Percentiles rank a stretch among this genome's conserved stretches.
phyloP scores from a whole-genome alignment of 1,284 basidiomycete genomes.

The Malassezia psittaci region DNA sequence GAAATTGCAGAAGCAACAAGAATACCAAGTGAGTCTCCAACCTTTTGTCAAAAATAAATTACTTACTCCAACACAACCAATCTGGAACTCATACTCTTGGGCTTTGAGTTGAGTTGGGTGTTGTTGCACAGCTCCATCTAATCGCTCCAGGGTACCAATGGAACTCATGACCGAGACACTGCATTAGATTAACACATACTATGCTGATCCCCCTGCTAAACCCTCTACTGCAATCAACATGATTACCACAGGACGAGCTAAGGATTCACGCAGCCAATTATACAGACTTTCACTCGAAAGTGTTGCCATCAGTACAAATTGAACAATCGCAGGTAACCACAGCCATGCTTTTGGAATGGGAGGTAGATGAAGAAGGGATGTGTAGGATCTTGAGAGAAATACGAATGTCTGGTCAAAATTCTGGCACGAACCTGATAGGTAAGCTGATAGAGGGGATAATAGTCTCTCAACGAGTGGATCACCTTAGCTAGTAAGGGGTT shows the following conservation, averaged over 20 bases:
- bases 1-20: constrained; percentile 35
- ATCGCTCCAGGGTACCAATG: constrained; percentile 26
- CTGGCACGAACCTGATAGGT: constrained; percentile 29
- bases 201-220: constrained; percentile 32
- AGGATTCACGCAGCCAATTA: constrained; percentile 36
- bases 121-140: background rate
- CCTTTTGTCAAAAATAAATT: constrained; percentile 7
- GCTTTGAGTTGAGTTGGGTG: constrained; percentile 9
- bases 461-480: constrained; percentile 77
- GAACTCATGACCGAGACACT: constrained; percentile 34
- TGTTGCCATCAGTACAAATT: constrained; percentile 57
- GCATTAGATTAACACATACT: constrained; percentile 13
- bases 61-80: constrained; percentile 41
- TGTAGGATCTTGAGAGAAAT: constrained; percentile 85
- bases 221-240: constrained; percentile 42
- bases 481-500: constrained; percentile 62
- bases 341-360: constrained; percentile 65
- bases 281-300: constrained; percentile 57
- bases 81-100: constrained; percentile 45
- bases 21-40: constrained; percentile 43
- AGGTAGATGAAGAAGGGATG: constrained; percentile 69
- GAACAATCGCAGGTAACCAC: constrained; percentile 62
- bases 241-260: constrained; percentile 39
- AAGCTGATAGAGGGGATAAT: constrained; percentile 64
- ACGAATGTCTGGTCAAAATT: constrained; percentile 62